Conservation (phyloP, 805 yeast species). For the Pichia eremophila region DNA sequence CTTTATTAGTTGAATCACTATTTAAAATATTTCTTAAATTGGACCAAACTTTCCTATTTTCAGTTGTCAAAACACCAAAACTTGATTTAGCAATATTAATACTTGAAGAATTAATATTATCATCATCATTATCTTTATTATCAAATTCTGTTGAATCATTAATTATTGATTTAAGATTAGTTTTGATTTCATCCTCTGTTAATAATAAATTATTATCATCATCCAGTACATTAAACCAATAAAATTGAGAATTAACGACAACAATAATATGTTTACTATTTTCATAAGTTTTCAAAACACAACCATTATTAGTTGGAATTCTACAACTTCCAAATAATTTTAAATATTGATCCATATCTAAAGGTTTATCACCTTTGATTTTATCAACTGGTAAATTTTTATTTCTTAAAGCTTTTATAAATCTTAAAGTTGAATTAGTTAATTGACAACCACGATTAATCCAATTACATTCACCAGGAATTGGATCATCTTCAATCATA, state of each 20-base stretch:
- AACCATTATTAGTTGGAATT: constrained; percentile 74
- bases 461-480: constrained; percentile 54
- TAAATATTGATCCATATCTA: constrained; percentile 89
- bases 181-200: constrained; percentile 63
- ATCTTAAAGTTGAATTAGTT: constrained; percentile 67
- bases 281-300: constrained; percentile 75
- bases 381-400: constrained; percentile 66
- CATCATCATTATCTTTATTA: no score
- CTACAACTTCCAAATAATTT: constrained; percentile 82
- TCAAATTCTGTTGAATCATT: constrained; percentile 47
- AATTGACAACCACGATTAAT: constrained; percentile 74
- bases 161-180: constrained; percentile 67
- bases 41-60: constrained; percentile 84
- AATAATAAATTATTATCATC: constrained; percentile 59
- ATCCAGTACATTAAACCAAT: constrained; percentile 91
- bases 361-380: constrained; percentile 48
- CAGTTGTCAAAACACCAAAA: constrained; percentile 85
- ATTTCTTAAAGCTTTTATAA: constrained; percentile 68
- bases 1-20: constrained; percentile 44
- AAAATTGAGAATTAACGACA: constrained; percentile 76
- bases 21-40: constrained; percentile 47
- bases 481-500: constrained; percentile 85
- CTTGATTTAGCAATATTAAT: constrained; percentile 62
- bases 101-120: constrained; percentile 24
- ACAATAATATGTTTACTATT: constrained; percentile 75